phyloP scores from a whole-genome alignment of 2,329 filamentous ascomycete genomes.

The Fusarium circinatum region DNA sequence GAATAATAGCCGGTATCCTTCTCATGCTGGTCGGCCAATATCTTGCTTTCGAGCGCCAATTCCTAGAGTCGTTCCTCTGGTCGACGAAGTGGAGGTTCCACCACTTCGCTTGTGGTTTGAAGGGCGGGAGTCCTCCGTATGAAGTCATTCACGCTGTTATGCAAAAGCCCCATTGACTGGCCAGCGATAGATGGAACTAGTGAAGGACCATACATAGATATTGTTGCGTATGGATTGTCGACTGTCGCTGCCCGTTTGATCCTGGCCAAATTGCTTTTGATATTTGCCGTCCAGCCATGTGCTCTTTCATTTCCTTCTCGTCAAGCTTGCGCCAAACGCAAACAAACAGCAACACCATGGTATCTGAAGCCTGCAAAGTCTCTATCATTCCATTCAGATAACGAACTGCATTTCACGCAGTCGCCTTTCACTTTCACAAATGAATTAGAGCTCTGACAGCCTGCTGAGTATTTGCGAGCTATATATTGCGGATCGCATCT shows the following conservation, averaged over 20 bases:
- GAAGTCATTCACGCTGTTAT: too few relatives aligned
- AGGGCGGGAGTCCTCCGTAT: too few relatives aligned
- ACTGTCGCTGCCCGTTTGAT: background rate
- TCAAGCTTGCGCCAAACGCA: background rate
- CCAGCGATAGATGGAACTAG: background rate
- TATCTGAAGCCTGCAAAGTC: background rate
- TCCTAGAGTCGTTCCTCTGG: too few relatives aligned
- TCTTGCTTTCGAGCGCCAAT: too few relatives aligned
- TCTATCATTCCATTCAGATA: accelerated
- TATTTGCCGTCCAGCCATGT: background rate
- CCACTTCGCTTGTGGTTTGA: too few relatives aligned
- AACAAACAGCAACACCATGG: background rate
- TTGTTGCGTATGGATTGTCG: background rate
- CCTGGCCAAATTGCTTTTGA: background rate
- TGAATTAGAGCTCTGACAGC: background rate
- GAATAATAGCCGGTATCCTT: too few relatives aligned
- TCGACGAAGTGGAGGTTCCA: too few relatives aligned
- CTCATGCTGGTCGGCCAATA: too few relatives aligned
- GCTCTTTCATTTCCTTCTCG: background rate
- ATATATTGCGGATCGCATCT: accelerated
- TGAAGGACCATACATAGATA: background rate
- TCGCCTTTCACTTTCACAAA: accelerated
- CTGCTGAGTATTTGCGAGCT: background rate
- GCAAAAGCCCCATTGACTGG: background rate
- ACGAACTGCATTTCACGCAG: background rate